Base-by-base conservation (phyloP, 1,284 basidiomycete species). In the Apiotrichum sp. region DNA sequence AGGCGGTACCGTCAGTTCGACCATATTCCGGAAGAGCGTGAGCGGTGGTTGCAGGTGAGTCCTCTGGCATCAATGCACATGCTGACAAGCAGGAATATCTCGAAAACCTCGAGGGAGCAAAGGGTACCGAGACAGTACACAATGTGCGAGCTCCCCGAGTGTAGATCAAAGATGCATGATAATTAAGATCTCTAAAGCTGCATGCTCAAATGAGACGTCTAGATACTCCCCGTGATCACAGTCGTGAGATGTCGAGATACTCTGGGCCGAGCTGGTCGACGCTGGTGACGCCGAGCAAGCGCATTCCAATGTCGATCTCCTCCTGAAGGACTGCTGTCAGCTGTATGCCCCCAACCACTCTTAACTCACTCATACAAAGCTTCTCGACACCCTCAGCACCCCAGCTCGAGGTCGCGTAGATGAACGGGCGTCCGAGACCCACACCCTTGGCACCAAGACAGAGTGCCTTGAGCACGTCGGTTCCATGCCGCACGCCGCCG, bases 381-480 rank as follows among this genome's bases (percentile, higher is more conserved):
- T 86, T 86, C 32, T 83, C 78, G n/a, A 91, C 89, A 0, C 91
- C 91, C 8, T 82, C 81, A 58, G 84, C 81, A 0, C 89, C 91
- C 66, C 91, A 93, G 2, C 87, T 88, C 80, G 87, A 86, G 73
- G 91, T 88, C 0, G 88, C 88, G 65, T 89, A 93, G 16, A 95
- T 80, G 79, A 93, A 90, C 1, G 87, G 82, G 16, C 91, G 81
- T 0, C 92, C 92, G 36, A 96, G 77, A 1, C 93, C 92, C 10
- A 93, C 89, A 1, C 87, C 90, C 58, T 77, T 86, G 1, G 92
- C 92, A 39, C 91, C 92, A 31, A 96, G 79, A 62, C 89, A 92
- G 3, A 95, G 76, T 0, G 91, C 90, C 75, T 96, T 96, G 50
- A 96, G 74, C 8, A 93, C 84, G 73, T 92, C 89, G 81, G 89